Evolutionary conservation across 495 filamentous ascomycete genomes (phyloP).

Genomic region (Parmelia sp.): DNA sequence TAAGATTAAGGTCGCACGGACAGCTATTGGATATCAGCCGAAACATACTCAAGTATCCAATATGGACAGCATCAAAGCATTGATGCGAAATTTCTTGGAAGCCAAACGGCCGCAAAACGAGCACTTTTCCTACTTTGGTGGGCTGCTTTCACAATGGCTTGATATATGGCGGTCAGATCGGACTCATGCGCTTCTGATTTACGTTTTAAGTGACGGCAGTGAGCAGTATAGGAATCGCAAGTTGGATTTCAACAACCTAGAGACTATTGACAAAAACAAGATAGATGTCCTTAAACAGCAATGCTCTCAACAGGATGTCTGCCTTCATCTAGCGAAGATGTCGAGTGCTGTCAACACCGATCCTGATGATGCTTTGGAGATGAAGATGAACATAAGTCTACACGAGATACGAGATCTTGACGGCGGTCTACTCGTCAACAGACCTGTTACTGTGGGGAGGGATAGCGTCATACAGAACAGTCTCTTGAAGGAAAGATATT

Average conservation of each 20-base stretch:
- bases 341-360: background rate
- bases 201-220: background rate
- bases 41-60: background rate
- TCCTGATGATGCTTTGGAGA: background rate
- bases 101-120: background rate
- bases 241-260: background rate
- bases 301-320: background rate
- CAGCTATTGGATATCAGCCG: background rate
- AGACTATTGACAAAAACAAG: background rate
- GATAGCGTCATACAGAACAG: background rate
- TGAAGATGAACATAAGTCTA: background rate
- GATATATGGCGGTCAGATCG: background rate
- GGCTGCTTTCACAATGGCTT: conserved; percentile 1
- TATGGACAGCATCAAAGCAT: conserved; percentile 1
- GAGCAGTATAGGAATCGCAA: background rate
- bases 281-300: background rate
- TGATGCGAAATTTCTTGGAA: background rate
- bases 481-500: background rate
- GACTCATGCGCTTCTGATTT: background rate
- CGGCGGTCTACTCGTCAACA: background rate
- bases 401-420: background rate
- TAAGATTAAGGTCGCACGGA: background rate
- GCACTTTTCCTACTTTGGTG: background rate
- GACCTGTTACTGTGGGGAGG: background rate
- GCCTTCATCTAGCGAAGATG: background rate